These are phyloP conservation scores for Colletotrichum tabaci DNA, from an alignment of 2,329 filamentous ascomycete genomes.

Conservation along the genomic window DNA sequence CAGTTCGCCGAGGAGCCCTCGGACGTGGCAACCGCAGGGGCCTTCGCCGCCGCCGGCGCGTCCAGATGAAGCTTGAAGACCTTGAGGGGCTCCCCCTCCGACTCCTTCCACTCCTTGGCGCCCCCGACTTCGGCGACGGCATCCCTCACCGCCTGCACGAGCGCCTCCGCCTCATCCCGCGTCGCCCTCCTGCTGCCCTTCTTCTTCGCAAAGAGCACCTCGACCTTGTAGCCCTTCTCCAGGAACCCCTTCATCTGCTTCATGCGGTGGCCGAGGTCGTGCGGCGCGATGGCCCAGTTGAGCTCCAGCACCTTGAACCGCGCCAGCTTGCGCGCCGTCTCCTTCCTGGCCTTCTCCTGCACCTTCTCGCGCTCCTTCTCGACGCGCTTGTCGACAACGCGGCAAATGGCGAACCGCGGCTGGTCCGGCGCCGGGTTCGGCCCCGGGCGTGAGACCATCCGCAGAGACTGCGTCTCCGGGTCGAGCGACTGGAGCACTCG, in stretches of 20 bases:
- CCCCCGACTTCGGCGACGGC: constrained; percentile 50
- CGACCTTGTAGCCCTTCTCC: constrained; percentile 80
- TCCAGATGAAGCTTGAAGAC: constrained; percentile 62
- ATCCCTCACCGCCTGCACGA: constrained; percentile 64
- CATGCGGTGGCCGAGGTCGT: constrained; percentile 83
- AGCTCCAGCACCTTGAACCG: constrained; percentile 85
- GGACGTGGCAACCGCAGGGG: background rate
- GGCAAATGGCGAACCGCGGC: constrained; percentile 74
- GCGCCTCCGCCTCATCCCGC: constrained; percentile 70
- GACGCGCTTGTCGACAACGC: constrained; percentile 73
- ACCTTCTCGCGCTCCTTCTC: constrained; percentile 61
- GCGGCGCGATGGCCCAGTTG: constrained; percentile 85
- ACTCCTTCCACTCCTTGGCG: constrained; percentile 60
- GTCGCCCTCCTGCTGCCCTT: constrained; percentile 75
- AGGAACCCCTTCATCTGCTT: constrained; percentile 79
- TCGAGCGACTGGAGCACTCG: constrained; percentile 59
- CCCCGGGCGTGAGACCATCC: constrained; percentile 51
- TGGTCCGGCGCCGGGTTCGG: constrained; percentile 45
- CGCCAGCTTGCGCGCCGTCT: constrained; percentile 54
- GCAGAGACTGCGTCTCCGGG: constrained; percentile 54
- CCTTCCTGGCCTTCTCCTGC: constrained; percentile 60
- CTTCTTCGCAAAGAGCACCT: constrained; percentile 77
- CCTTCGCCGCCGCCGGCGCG: constrained; percentile 40
- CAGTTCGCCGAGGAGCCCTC: background rate
- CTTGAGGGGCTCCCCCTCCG: constrained; percentile 61